These are phyloP conservation scores for Thielaviopsis ethacetica DNA, from an alignment of 2,329 filamentous ascomycete genomes.

Conservation along the genomic window DNA sequence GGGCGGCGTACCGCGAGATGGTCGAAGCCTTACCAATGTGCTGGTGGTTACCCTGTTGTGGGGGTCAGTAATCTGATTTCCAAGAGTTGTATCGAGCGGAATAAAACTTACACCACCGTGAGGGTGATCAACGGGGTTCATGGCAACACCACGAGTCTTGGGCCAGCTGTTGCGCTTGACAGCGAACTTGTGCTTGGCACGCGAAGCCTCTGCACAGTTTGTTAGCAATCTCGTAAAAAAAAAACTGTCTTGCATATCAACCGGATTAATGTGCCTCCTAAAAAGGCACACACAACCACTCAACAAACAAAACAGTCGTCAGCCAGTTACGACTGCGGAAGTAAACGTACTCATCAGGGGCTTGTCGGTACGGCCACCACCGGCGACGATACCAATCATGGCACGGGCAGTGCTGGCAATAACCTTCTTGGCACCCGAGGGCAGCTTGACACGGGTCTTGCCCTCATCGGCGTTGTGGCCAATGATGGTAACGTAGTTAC, in stretches of 20 bases:
- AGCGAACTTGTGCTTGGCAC: conserved; percentile 99
- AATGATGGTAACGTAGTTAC: conserved; percentile 97
- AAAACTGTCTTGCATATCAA: neutral
- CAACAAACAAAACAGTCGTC: neutral
- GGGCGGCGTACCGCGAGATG: conserved; percentile 92
- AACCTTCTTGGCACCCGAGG: conserved; percentile 98
- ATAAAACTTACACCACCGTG: conserved; percentile 62
- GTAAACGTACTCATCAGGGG: conserved; percentile 68
- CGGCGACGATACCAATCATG: conserved; percentile 99
- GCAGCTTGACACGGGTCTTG: conserved; percentile 99
- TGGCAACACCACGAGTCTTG: conserved; percentile 99
- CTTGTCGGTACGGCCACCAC: conserved; percentile 99
- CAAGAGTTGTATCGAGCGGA: neutral
- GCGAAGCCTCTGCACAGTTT: conserved; percentile 68
- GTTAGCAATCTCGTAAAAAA: conserved; percentile 20
- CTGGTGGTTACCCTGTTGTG: conserved; percentile 84
- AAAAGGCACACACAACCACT: neutral
- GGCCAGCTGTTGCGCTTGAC: conserved; percentile 99
- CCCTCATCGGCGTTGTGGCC: conserved; percentile 97
- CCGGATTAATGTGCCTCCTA: neutral
- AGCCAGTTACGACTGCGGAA: neutral
- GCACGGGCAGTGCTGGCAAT: conserved; percentile 81
- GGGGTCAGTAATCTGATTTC: conserved; percentile 24
- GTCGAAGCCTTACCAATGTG: conserved; percentile 99
- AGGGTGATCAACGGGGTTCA: conserved; percentile 99